Conservation (phyloP, 352 stramenopile species). For the Blastocystis sp. region DNA sequence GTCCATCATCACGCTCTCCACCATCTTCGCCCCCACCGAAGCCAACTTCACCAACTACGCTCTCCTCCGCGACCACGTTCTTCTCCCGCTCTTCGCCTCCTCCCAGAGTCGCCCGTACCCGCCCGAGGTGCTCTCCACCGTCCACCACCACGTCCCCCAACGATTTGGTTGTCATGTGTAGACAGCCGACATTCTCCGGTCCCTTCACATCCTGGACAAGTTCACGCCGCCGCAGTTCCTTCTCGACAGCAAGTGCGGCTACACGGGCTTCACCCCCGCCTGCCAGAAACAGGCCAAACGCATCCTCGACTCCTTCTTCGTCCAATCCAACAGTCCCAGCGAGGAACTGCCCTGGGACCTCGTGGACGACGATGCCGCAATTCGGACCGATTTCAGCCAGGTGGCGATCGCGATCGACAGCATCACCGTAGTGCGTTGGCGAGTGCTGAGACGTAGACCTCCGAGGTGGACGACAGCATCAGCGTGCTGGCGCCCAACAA, state of each 20-base stretch:
- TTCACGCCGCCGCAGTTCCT: slow-evolving; percentile 56
- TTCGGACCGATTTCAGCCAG: background rate
- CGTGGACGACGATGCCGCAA: slow-evolving; percentile 26
- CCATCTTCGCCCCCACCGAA: slow-evolving; percentile 27
- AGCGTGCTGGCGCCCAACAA: slow-evolving; percentile 14
- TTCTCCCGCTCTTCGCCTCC: slow-evolving; percentile 33
- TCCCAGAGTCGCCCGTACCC: background rate
- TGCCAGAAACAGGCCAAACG: background rate
- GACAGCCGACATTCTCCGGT: slow-evolving; percentile 39
- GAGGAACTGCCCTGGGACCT: background rate
- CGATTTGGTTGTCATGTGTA: background rate
- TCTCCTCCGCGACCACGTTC: slow-evolving; percentile 45
- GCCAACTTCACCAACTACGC: background rate
- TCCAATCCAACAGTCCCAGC: background rate
- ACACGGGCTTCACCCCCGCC: slow-evolving; percentile 40
- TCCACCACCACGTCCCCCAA: slow-evolving; percentile 20
- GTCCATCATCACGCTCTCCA: slow-evolving; percentile 35
- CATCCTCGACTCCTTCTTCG: slow-evolving; percentile 37
- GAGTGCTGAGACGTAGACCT: slow-evolving; percentile 2
- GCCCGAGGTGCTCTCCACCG: background rate
- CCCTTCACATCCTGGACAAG: slow-evolving; percentile 3
- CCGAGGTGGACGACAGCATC: slow-evolving; percentile 69
- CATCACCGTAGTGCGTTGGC: slow-evolving; percentile 7
- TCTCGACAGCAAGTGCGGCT: slow-evolving; percentile 61
- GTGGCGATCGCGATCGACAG: slow-evolving; percentile 56